A percentile compares a stretch with the other conserved stretches of the same genome.
These are phyloP conservation scores for Fomitopsis schrenkii DNA, from an alignment of 1,284 basidiomycete genomes.

Conservation along the genomic window DNA sequence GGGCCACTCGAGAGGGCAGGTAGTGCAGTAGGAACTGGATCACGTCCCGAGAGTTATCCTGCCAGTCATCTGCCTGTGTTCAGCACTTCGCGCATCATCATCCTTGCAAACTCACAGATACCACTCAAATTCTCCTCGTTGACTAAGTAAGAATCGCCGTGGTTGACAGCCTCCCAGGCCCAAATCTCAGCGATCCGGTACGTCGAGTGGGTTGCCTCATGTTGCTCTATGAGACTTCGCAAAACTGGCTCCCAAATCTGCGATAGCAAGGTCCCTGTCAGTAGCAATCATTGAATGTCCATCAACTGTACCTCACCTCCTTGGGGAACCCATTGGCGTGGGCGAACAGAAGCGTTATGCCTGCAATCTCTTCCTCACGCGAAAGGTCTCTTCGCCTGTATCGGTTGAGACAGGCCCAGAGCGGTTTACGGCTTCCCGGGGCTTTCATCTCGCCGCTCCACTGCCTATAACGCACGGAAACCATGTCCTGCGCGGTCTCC, in stretches of 20 bases:
- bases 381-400: slow-evolving; percentile 26
- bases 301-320: slow-evolving; percentile 40
- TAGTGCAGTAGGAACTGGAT: slow-evolving; percentile 43
- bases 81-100: not conserved
- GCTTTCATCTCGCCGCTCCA: slow-evolving; percentile 19
- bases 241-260: slow-evolving; percentile 33
- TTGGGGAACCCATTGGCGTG: slow-evolving; percentile 34
- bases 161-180: slow-evolving; percentile 51
- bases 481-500: slow-evolving; percentile 14
- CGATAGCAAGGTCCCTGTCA: slow-evolving; percentile 46
- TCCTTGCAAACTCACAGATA: slow-evolving; percentile 30
- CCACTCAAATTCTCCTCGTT: slow-evolving; percentile 45
- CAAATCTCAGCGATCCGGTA: slow-evolving; percentile 49
- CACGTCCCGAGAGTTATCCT: slow-evolving; percentile 47
- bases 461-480: slow-evolving; percentile 19
- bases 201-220: slow-evolving; percentile 5
- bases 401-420: slow-evolving; percentile 31
- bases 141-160: slow-evolving; percentile 49
- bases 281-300: slow-evolving; percentile 33
- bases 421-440: slow-evolving; percentile 14
- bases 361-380: slow-evolving; percentile 21
- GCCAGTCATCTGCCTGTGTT: slow-evolving; percentile 39
- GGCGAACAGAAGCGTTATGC: slow-evolving; percentile 29
- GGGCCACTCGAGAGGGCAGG: slow-evolving; percentile 25
- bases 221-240: slow-evolving; percentile 18